phyloP scores from a whole-genome alignment of 1,284 basidiomycete genomes.

The Trichosporon asahii region DNA sequence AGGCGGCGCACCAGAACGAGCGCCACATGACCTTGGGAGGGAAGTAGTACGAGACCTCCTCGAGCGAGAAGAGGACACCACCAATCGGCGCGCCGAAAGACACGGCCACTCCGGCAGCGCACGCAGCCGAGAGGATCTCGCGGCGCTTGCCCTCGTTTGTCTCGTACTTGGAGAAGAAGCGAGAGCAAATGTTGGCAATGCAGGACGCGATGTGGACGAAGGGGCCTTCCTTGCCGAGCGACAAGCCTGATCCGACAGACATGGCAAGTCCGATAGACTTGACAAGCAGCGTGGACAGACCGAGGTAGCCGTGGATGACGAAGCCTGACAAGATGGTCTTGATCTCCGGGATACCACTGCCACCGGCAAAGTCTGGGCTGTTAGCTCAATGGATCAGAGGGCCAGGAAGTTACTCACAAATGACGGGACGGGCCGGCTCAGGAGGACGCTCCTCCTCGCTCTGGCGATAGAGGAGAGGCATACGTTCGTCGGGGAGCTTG shows the following conservation, averaged over 20 bases:
- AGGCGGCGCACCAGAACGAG: slow-evolving; percentile 90
- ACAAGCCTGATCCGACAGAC: slow-evolving; percentile 84
- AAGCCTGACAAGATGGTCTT: slow-evolving; percentile 96
- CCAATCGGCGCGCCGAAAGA: slow-evolving; percentile 90
- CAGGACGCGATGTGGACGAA: slow-evolving; percentile 96
- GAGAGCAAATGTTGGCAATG: slow-evolving; percentile 88
- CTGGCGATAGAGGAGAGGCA: slow-evolving; percentile 24
- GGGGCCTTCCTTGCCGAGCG: slow-evolving; percentile 90
- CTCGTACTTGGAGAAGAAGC: slow-evolving; percentile 83
- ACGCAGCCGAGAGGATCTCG: slow-evolving; percentile 86
- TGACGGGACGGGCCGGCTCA: neutral
- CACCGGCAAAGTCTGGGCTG: slow-evolving; percentile 60
- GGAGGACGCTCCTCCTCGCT: slow-evolving; percentile 7
- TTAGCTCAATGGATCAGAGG: neutral
- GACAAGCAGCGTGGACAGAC: slow-evolving; percentile 81
- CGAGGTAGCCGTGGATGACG: slow-evolving; percentile 95
- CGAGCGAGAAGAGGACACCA: slow-evolving; percentile 84
- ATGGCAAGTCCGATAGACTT: slow-evolving; percentile 86
- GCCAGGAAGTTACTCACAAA: neutral
- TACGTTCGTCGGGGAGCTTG: slow-evolving; percentile 29
- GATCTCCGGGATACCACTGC: slow-evolving; percentile 94
- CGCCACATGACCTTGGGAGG: slow-evolving; percentile 92
- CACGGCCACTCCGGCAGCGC: slow-evolving; percentile 60
- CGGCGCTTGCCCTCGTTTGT: slow-evolving; percentile 93
- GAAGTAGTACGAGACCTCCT: slow-evolving; percentile 94